These are phyloP conservation scores for Thamnidium elegans DNA, from an alignment of 192 early-diverging fungal genomes.

Conservation along the genomic window DNA sequence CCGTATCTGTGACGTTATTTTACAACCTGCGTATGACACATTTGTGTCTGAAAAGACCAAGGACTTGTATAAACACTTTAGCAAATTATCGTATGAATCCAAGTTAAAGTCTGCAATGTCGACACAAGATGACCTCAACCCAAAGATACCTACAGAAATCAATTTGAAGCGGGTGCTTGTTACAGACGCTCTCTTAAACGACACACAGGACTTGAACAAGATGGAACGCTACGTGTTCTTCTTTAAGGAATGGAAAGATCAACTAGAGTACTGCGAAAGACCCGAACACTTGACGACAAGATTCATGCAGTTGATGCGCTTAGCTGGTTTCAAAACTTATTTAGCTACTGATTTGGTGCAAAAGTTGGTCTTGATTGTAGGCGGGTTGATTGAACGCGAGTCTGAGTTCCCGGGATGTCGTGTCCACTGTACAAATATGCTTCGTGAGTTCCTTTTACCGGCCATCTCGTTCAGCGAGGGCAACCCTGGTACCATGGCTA, in stretches of 20 bases:
- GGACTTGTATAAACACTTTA: conserved; percentile 21
- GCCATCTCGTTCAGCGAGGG: conserved; percentile 55
- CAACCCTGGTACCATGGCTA: conserved; percentile 63
- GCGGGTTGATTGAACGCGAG: conserved; percentile 16
- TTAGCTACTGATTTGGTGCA: conserved; percentile 30
- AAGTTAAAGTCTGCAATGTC: conserved; percentile 12
- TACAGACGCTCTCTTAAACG: conserved; percentile 8
- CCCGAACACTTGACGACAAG: conserved; percentile 32
- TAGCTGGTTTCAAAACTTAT: conserved; percentile 43
- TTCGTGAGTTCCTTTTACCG: conserved; percentile 54
- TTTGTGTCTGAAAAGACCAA: conserved; percentile 37
- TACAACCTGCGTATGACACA: conserved; percentile 54
- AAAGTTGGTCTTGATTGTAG: conserved; percentile 16
- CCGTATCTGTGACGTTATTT: conserved; percentile 53
- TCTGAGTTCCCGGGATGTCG: conserved; percentile 13
- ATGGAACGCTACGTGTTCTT: conserved; percentile 54
- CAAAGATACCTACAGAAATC: conserved; percentile 10
- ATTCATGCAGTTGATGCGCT: conserved; percentile 38
- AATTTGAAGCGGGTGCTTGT: conserved; percentile 9
- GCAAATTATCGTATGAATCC: conserved; percentile 20
- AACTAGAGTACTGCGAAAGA: conserved; percentile 35
- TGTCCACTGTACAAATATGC: conserved; percentile 20
- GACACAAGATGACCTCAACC: not conserved
- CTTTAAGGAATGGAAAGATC: conserved; percentile 55
- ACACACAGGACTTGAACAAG: conserved; percentile 14